These are phyloP conservation scores for Lobosporangium transversale DNA, from an alignment of 192 early-diverging fungal species.

Conservation along the genomic window DNA sequence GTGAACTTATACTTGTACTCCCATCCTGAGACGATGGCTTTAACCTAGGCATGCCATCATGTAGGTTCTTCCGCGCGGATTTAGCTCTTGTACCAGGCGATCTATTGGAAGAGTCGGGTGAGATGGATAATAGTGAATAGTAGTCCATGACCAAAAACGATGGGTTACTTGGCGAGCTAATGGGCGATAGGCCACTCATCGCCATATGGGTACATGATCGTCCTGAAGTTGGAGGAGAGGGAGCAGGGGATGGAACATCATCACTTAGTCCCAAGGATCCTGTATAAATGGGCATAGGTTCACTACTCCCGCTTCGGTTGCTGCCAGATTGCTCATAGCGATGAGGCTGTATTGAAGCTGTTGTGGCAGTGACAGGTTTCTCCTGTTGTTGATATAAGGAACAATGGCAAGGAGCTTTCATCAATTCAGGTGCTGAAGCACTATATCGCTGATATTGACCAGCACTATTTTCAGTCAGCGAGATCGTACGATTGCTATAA, in stretches of 20 bases:
- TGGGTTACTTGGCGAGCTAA: constrained; percentile 30
- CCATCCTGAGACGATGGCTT: no score
- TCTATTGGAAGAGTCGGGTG: neutral
- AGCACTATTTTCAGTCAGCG: no score
- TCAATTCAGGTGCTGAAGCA: constrained; percentile 6
- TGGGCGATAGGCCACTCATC: constrained; percentile 36
- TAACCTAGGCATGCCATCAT: neutral
- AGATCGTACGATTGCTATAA: no score
- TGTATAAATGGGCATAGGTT: constrained; percentile 38
- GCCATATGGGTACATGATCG: constrained; percentile 48
- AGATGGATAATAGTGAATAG: constrained; percentile 5
- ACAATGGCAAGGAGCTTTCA: constrained; percentile 20
- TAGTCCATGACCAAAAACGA: constrained; percentile 12
- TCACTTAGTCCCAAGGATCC: constrained; percentile 44
- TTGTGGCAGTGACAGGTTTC: constrained; percentile 3
- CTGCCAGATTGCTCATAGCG: constrained; percentile 39
- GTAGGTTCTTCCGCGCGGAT: constrained; percentile 1
- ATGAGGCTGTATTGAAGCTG: constrained; percentile 21
- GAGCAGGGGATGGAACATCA: constrained; percentile 46
- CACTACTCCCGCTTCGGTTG: neutral
- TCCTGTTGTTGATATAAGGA: constrained; percentile 15
- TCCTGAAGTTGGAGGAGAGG: constrained; percentile 39
- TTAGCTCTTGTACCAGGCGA: constrained; percentile 20
- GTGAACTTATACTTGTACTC: no score
- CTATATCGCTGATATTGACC: no score